Evolutionary conservation across 306 rosid species (phyloP), one percentile per base, ranked within the genome.

Genomic region (Ormosia emarginata): DNA sequence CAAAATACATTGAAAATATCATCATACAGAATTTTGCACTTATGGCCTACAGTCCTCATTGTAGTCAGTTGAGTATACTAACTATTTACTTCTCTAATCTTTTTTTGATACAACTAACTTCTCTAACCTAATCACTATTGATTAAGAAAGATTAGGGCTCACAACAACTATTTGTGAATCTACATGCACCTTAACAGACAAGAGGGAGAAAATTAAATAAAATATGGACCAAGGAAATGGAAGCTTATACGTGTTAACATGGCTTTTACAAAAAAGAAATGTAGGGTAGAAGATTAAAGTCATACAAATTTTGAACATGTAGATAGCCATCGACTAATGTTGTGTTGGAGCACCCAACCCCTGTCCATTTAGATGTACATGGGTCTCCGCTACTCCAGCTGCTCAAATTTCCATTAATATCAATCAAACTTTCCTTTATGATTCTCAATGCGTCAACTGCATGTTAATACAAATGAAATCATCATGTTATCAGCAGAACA

Each of bases 381-480:
- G 99, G 98, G 41, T 95, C 99, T 62, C 98, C 97, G n/a, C 14
- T 34, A 77, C 77, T 85, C 99, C 99, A 95, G 79, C 78, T 92
- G 69, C 88, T 90, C 86, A 95, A 87, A 78, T 90, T 93, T 81
- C 89, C 52, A 78, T 90, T 78, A 7, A 81, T 85, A 85, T 93
- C 98, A 75, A 84, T 24, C 97, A 95, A 87, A 78, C 61, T 83
- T 29, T 3, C 18, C 85, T 69, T 88, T 84, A 93, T 93, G 56
- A 49, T 74, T 56, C 43, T 65, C 94, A 95, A 84, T 50, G 97
- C 86, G 0, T 15, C 73, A 71, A 91, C 99, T 95, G 97, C 88
- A 83, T 67, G 63, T 79, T 24, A 61, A 58, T 36, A 56, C 50
- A 84, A 76, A 83, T 12, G 14, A 71, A 79, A 81, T 46, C 59